Base-by-base conservation (phyloP, 306 rosid genomes). In the Senna siamea region DNA sequence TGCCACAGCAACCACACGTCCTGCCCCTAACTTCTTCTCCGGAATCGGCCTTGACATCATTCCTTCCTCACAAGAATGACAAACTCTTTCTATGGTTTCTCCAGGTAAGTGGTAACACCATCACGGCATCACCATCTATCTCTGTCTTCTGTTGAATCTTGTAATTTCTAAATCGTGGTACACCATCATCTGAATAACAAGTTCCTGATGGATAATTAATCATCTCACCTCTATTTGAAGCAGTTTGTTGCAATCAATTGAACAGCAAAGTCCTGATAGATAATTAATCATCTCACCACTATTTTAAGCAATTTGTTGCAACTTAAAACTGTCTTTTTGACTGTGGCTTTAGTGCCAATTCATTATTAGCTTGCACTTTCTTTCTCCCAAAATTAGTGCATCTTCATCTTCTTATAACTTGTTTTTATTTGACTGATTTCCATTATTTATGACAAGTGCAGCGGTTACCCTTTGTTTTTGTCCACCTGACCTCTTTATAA, bases 1-100 rank as follows among this genome's bases (percentile, higher is more conserved):
- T 5, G 98, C 96, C 55, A 92, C 95, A 0, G 92, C 95, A 11
- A 92, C 92, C 13, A 58, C 79, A 26, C 87, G 79, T 44, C 84
- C 87, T 59, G 83, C 47, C 17, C 82, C 92, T 0, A 78, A 56
- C 44, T 70, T 78, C 75, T 85, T 88, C 50, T 83, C 89, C 51
- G 40, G 34, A 26, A 54, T 30, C 5, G 70, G 47, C 59, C 82
- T 80, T 35, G 80, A 76, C 97, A 86, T 85, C 7, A 26, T 26
- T 26, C 30, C 61, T 62, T 68, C 41, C 12, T 28, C n/a, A 52
- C 9, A 32, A 38, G 4, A 26, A 26, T 26, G 30, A 1, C 30
- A 1, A 26, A 26, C 61, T 30, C 8, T 15, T 14, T n/a, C 53
- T 47, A 0, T 8, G 14, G 7, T 13, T 37, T 18, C 3, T 26